Conservation (phyloP, 768 basidiomycete genomes). For the Mrakia gelida region DNA sequence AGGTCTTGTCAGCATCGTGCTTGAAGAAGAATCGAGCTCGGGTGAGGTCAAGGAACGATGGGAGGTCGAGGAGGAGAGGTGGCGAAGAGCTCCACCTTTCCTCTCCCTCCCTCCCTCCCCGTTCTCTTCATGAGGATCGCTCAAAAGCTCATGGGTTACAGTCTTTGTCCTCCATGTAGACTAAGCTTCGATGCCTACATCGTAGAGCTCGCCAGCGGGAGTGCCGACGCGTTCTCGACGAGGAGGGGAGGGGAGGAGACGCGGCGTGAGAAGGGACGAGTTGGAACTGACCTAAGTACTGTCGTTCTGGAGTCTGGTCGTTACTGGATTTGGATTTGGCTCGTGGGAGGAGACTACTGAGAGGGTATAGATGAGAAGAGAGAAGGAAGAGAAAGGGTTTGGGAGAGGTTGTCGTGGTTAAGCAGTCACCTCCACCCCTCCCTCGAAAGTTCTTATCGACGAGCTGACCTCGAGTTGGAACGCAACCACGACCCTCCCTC, state of each 20-base stretch:
- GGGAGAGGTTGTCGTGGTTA: not conserved
- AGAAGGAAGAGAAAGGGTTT: not conserved
- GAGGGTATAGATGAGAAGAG: not conserved
- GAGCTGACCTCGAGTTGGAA: not conserved
- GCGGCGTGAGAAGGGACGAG: not conserved
- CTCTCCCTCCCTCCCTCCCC: not conserved
- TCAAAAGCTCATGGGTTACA: not conserved
- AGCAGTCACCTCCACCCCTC: not conserved
- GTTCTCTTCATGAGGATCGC: no score
- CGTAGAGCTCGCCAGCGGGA: no score
- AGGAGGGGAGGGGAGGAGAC: not conserved
- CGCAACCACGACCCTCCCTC: not conserved
- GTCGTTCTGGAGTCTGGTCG: not conserved
- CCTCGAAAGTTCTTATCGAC: not conserved
- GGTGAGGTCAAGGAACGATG: no score
- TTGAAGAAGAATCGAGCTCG: not conserved
- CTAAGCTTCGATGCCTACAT: no score
- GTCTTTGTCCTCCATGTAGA: not conserved
- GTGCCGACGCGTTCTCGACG: not conserved
- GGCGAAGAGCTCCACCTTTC: conserved; percentile 5
- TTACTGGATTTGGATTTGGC: not conserved
- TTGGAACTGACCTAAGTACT: not conserved
- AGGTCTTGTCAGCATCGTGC: not conserved
- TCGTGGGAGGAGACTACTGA: not conserved
- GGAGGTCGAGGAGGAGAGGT: not conserved